Percentiles rank a stretch among this genome's conserved stretches.
Conservation (phyloP, 2,329 filamentous ascomycete genomes). For the Nigrograna mackinnonii region DNA sequence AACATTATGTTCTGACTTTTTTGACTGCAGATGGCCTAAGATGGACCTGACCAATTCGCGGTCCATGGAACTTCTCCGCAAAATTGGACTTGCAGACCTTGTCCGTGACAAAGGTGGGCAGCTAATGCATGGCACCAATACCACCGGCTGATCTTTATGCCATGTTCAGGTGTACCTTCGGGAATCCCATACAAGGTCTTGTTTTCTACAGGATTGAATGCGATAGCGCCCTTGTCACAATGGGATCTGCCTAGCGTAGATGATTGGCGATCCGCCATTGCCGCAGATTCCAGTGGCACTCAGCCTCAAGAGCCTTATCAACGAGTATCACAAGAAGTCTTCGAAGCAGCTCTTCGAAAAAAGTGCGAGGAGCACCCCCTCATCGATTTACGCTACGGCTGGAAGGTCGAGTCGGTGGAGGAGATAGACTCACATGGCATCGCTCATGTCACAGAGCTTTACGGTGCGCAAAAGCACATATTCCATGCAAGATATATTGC, state of each 20-base stretch:
- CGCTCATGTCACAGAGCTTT: conserved; percentile 13
- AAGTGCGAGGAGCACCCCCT: conserved; percentile 1
- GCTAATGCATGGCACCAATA: not conserved
- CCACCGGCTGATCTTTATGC: not conserved
- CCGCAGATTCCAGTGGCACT: conserved; percentile 22
- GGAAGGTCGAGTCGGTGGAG: conserved; percentile 19
- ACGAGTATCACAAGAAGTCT: conserved; percentile 1
- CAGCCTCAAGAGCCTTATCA: conserved; percentile 14
- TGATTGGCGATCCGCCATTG: not conserved
- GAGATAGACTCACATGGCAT: conserved; percentile 19
- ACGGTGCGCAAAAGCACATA: conserved; percentile 14
- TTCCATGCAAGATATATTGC: conserved; percentile 25
- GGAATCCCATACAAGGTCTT: not conserved
- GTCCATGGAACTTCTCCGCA: conserved; percentile 38
- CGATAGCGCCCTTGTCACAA: not conserved
- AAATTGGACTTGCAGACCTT: not conserved
- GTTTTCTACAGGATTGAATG: not conserved
- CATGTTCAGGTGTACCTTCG: not conserved
- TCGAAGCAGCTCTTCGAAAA: not conserved
- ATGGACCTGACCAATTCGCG: conserved; percentile 43
- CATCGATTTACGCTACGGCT: conserved; percentile 27
- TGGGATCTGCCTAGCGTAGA: not conserved
- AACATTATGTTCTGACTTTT: not conserved
- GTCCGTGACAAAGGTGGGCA: not conserved
- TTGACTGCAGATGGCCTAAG: conserved; percentile 37